A percentile compares a stretch with the other conserved stretches of the same genome.
These are phyloP conservation scores for Chaetomium cochliodes DNA, from an alignment of 495 filamentous ascomycete species.

Conservation along the genomic window DNA sequence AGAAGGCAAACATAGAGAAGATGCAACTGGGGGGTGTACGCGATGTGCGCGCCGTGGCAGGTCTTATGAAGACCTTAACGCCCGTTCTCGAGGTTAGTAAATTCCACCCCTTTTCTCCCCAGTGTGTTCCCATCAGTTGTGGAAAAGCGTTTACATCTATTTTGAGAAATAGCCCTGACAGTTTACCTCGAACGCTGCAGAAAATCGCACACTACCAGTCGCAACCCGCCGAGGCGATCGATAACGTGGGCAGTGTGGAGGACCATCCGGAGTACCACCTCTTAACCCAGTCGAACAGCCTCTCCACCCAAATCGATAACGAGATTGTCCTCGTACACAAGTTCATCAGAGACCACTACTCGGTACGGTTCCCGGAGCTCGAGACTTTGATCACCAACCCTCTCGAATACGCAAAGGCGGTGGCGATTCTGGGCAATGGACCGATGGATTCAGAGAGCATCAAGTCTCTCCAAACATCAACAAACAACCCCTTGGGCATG, in stretches of 20 bases:
- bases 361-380: conserved; percentile 89
- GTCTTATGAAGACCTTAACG: conserved; percentile 71
- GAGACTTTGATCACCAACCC: conserved; percentile 90
- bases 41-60: conserved; percentile 72
- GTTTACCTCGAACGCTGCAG: conserved; percentile 53
- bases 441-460: conserved; percentile 83
- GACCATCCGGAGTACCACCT: conserved; percentile 86
- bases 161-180: conserved; percentile 58
- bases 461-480: conserved; percentile 66
- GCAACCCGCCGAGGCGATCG: conserved; percentile 60
- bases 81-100: conserved; percentile 74
- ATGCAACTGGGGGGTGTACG: conserved; percentile 69
- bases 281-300: conserved; percentile 75
- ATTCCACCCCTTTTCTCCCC: conserved; percentile 16
- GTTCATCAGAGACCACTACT: conserved; percentile 93
- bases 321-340: conserved; percentile 94
- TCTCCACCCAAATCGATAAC: conserved; percentile 85
- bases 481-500: conserved; percentile 71
- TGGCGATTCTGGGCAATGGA: conserved; percentile 89
- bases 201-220: conserved; percentile 74
- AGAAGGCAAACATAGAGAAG: conserved; percentile 72
- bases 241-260: conserved; percentile 69
- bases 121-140: conserved; percentile 22
- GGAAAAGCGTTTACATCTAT: conserved; percentile 51
- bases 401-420: conserved; percentile 92